Conservation (phyloP, 2,329 filamentous ascomycete genomes). For the Trichoderma koningii region DNA sequence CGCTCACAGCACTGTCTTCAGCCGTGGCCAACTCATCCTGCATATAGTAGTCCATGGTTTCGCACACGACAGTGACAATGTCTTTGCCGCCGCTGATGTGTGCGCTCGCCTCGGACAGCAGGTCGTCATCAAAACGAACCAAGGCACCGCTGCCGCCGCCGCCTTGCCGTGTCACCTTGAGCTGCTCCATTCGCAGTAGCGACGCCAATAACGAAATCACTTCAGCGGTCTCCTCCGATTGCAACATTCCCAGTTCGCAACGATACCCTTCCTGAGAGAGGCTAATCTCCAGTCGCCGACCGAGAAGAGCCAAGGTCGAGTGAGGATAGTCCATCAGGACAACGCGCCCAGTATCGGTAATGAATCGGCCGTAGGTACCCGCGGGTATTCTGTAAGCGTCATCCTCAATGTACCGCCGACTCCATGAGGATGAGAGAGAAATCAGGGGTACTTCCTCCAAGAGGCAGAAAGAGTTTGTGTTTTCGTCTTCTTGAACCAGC, state of each 20-base stretch:
- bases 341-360: slow-evolving; percentile 75
- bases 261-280: slow-evolving; percentile 58
- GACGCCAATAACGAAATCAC: slow-evolving; percentile 73
- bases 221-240: slow-evolving; percentile 67
- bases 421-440: slow-evolving; percentile 48
- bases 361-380: slow-evolving; percentile 69
- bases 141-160: slow-evolving; percentile 37
- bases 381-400: slow-evolving; percentile 63
- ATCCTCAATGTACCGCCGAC: slow-evolving; percentile 47
- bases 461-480: slow-evolving; percentile 75
- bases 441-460: slow-evolving; percentile 66
- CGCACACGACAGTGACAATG: slow-evolving; percentile 77
- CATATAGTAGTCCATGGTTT: slow-evolving; percentile 75
- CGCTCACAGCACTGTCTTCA: slow-evolving; percentile 66
- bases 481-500: slow-evolving; percentile 81
- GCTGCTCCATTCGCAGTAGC: slow-evolving; percentile 59
- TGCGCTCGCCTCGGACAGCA: slow-evolving; percentile 59
- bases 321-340: slow-evolving; percentile 78
- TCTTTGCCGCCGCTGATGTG: slow-evolving; percentile 64
- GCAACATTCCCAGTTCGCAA: slow-evolving; percentile 55
- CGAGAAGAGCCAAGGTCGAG: slow-evolving; percentile 77
- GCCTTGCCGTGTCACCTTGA: slow-evolving; percentile 39
- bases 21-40: slow-evolving; percentile 59
- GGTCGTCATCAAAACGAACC: slow-evolving; percentile 40
- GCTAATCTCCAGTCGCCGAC: slow-evolving; percentile 71